phyloP scores from a whole-genome alignment of 2,329 filamentous ascomycete species.

The Dothistroma septosporum region DNA sequence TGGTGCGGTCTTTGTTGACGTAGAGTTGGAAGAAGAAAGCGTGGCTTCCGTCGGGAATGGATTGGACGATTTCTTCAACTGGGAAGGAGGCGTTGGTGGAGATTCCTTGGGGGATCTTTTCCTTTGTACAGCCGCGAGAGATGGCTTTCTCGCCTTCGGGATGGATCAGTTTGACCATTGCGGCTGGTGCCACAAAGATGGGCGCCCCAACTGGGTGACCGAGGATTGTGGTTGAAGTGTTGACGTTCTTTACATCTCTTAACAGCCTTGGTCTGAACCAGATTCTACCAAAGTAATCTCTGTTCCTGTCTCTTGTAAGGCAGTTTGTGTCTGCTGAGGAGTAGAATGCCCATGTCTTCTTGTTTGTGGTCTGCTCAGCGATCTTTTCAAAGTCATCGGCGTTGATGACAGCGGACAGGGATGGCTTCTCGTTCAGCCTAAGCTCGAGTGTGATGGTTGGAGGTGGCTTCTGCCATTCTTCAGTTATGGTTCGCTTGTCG shows the following conservation, averaged over 20 bases:
- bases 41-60: conserved; percentile 23
- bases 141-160: conserved; percentile 39
- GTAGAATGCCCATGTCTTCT: conserved; percentile 46
- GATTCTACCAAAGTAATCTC: conserved; percentile 43
- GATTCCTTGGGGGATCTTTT: conserved; percentile 30
- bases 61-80: conserved; percentile 31
- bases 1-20: conserved; percentile 53
- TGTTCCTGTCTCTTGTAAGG: conserved; percentile 44
- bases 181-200: conserved; percentile 37
- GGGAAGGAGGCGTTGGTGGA: conserved; percentile 35
- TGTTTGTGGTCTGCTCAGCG: conserved; percentile 35
- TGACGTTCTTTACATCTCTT: conserved; percentile 37
- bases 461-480: conserved; percentile 31
- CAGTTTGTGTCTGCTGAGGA: conserved; percentile 50
- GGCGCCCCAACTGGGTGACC: conserved; percentile 34
- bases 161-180: conserved; percentile 37
- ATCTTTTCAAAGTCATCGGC: conserved; percentile 46
- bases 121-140: conserved; percentile 28
- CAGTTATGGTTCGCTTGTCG: conserved; percentile 27
- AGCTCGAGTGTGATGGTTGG: conserved; percentile 30
- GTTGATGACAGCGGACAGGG: conserved; percentile 46
- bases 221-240: conserved; percentile 35
- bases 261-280: conserved; percentile 47
- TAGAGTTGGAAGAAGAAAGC: conserved; percentile 60
- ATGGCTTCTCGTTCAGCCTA: conserved; percentile 39